Evolutionary conservation across 2,329 filamentous ascomycete genomes (phyloP).

Genomic region (Ophiostoma montium): DNA sequence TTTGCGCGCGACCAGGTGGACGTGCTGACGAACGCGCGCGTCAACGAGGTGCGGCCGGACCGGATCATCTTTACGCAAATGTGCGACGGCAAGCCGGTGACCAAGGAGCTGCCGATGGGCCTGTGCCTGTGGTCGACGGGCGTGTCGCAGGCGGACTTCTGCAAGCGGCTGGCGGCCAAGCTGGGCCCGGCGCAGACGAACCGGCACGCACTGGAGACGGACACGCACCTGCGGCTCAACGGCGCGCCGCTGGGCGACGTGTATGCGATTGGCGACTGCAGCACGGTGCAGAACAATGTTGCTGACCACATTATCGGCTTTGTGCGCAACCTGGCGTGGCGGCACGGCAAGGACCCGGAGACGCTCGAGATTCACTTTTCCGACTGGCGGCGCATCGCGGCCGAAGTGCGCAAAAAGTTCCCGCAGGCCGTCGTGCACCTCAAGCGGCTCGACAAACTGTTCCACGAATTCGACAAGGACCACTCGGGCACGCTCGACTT

Average conservation of each 20-base stretch:
- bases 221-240: slow-evolving; percentile 78
- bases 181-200: slow-evolving; percentile 66
- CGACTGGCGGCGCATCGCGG: slow-evolving; percentile 78
- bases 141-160: slow-evolving; percentile 73
- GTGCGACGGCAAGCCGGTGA: slow-evolving; percentile 55
- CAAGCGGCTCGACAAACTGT: slow-evolving; percentile 78
- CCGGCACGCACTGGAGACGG: slow-evolving; percentile 82
- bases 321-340: slow-evolving; percentile 78
- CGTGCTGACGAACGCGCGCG: slow-evolving; percentile 81
- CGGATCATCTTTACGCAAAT: slow-evolving; percentile 84
- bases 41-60: slow-evolving; percentile 74
- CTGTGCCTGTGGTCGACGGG: slow-evolving; percentile 98
- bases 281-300: slow-evolving; percentile 94
- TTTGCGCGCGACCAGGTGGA: slow-evolving; percentile 87
- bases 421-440: slow-evolving; percentile 82
- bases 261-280: slow-evolving; percentile 91
- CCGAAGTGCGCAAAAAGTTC: slow-evolving; percentile 74
- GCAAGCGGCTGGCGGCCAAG: slow-evolving; percentile 60
- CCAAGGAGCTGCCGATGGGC: slow-evolving; percentile 87
- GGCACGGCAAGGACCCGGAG: slow-evolving; percentile 79
- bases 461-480: slow-evolving; percentile 84
- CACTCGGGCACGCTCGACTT: slow-evolving; percentile 89
- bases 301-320: slow-evolving; percentile 85
- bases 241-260: slow-evolving; percentile 87
- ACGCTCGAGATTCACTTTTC: slow-evolving; percentile 73